phyloP scores from a whole-genome alignment of 495 filamentous ascomycete species.

The Penicillium salamii region DNA sequence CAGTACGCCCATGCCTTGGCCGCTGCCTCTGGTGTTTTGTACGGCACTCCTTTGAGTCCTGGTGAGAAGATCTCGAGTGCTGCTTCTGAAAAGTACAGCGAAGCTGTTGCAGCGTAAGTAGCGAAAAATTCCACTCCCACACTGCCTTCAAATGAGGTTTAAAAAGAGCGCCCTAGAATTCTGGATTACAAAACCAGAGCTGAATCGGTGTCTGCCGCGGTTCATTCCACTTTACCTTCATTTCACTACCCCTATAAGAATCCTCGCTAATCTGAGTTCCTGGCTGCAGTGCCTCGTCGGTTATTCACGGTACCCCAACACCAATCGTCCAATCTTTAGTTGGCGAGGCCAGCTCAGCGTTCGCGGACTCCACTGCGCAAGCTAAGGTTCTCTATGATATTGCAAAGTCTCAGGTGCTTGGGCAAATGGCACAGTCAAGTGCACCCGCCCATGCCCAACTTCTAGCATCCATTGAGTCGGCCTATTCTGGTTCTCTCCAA shows the following conservation, averaged over 20 bases:
- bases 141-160: too few species aligned
- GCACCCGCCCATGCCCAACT: constrained; percentile 60
- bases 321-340: constrained; percentile 45
- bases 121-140: too few species aligned
- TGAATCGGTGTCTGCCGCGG: too few species aligned
- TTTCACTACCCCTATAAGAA: not conserved
- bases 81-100: constrained; percentile 54
- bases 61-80: constrained; percentile 48
- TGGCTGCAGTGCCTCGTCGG: constrained; percentile 50
- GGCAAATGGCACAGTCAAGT: constrained; percentile 63
- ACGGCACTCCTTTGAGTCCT: constrained; percentile 53
- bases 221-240: not conserved
- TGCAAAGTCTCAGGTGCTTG: constrained; percentile 62
- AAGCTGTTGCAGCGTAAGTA: constrained; percentile 61
- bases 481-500: constrained; percentile 63
- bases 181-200: too few species aligned
- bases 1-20: constrained; percentile 55
- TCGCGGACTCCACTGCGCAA: constrained; percentile 55
- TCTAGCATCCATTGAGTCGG: constrained; percentile 63
- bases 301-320: constrained; percentile 46
- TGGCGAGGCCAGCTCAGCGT: constrained; percentile 42
- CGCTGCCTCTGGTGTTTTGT: constrained; percentile 56
- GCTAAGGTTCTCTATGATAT: constrained; percentile 64
- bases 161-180: too few species aligned
- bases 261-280: constrained; percentile 1